phyloP scores from a whole-genome alignment of 164 flowering plant genomes.

The Nymphaea thermarum region DNA sequence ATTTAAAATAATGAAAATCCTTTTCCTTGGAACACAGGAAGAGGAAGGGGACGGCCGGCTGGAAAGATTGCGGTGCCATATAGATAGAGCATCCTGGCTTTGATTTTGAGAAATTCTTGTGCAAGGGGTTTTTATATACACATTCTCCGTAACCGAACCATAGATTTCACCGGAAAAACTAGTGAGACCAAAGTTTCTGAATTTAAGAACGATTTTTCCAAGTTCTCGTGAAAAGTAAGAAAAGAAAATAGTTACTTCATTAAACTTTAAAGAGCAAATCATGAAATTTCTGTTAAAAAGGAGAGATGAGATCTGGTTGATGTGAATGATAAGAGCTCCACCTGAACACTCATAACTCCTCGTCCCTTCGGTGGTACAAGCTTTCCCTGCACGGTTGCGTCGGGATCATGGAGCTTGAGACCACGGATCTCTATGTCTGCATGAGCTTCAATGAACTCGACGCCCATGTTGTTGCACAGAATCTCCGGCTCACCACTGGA shows the following conservation, averaged over 20 bases:
- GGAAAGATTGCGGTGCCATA: too few relatives aligned
- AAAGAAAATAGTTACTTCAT: background rate
- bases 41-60: too few relatives aligned
- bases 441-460: constrained; percentile 25
- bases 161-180: background rate
- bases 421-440: constrained; percentile 23
- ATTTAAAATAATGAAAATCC: too few relatives aligned
- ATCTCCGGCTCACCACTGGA: constrained; percentile 24
- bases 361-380: constrained; percentile 26
- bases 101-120: too few relatives aligned
- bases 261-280: background rate
- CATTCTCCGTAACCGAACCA: background rate
- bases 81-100: too few relatives aligned
- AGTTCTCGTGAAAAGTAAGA: background rate
- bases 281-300: background rate
- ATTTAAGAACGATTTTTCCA: background rate
- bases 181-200: background rate
- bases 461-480: constrained; percentile 36
- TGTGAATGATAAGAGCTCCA: background rate
- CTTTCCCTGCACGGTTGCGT: constrained; percentile 28
- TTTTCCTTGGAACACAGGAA: too few relatives aligned
- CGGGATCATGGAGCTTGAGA: constrained; percentile 26
- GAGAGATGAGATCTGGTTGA: too few relatives aligned
- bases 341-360: constrained; percentile 33
- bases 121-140: too few relatives aligned